Conservation (phyloP, 805 yeast genomes). For the Scheffersomyces amazonensis region DNA sequence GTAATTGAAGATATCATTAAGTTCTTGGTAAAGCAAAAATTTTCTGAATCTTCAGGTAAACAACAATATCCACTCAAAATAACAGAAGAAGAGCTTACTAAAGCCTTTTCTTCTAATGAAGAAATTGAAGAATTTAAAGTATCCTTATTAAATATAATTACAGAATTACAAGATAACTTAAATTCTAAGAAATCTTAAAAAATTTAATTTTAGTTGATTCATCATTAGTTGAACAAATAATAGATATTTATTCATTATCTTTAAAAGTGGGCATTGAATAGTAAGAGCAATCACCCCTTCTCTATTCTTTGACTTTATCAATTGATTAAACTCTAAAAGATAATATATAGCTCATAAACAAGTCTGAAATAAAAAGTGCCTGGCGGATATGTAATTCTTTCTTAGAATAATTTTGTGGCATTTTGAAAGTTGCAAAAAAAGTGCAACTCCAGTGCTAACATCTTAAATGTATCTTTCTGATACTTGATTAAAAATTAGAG, state of each 20-base stretch:
- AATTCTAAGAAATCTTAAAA: conserved; percentile 45
- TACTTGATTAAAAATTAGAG: too few species aligned
- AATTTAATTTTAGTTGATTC: conserved; percentile 39
- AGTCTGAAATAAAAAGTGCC: too few species aligned
- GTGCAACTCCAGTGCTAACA: too few species aligned
- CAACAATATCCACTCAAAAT: conserved; percentile 30
- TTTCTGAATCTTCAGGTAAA: conserved; percentile 25
- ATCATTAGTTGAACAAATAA: conserved; percentile 38
- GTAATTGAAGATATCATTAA: conserved; percentile 32
- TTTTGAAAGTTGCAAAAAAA: too few species aligned
- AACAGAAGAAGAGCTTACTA: conserved; percentile 15
- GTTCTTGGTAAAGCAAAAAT: conserved; percentile 39
- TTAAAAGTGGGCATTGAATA: conserved; percentile 60
- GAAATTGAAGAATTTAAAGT: conserved; percentile 14
- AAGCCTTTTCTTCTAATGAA: conserved; percentile 11
- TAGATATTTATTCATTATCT: conserved; percentile 54
- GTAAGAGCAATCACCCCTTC: conserved; percentile 48
- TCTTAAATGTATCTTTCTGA: too few species aligned
- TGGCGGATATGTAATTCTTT: too few species aligned
- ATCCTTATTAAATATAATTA: conserved; percentile 26
- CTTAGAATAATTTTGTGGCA: too few species aligned
- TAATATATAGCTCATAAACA: too few species aligned
- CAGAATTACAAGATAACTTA: conserved; percentile 42
- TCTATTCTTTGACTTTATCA: conserved; percentile 72
- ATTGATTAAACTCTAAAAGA: conserved; percentile 68